Percentiles rank a stretch among this genome's conserved stretches.
Evolutionary conservation across 106 monocot species (phyloP).

Genomic region (Gastrodia elata): DNA sequence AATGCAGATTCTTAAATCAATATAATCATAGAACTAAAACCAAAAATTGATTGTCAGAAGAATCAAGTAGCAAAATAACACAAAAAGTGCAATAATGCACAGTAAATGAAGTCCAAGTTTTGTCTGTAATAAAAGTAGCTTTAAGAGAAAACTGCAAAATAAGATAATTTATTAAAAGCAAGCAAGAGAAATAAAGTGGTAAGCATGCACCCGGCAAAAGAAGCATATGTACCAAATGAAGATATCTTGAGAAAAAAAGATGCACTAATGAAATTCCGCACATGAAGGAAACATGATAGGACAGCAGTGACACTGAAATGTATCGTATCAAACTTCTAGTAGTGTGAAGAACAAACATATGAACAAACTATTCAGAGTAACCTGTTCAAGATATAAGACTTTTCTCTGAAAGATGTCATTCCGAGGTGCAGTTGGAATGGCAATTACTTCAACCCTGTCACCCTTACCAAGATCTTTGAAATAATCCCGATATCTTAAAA

Average conservation of each 20-base stretch:
- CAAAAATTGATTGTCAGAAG: background rate
- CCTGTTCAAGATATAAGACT: slow-evolving; percentile 73
- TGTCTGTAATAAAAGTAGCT: background rate
- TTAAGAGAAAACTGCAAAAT: background rate
- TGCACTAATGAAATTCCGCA: background rate
- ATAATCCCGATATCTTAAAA: slow-evolving; percentile 69
- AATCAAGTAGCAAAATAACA: background rate
- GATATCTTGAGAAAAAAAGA: background rate
- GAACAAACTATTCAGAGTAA: background rate
- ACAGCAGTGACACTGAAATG: background rate
- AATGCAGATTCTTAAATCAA: background rate
- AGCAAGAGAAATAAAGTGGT: background rate
- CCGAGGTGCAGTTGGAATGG: slow-evolving; percentile 46
- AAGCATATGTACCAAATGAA: background rate
- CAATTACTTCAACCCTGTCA: slow-evolving; percentile 89
- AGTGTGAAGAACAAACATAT: background rate
- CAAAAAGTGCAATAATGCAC: background rate
- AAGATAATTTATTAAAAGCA: background rate
- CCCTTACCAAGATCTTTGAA: slow-evolving; percentile 67
- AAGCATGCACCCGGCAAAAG: background rate
- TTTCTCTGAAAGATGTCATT: slow-evolving; percentile 48
- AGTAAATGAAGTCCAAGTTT: background rate
- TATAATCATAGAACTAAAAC: background rate
- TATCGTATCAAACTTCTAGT: background rate
- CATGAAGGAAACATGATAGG: background rate